Evolutionary conservation across 1,284 basidiomycete genomes (phyloP), one percentile per base, ranked within the genome.

Genomic region (Heterobasidion occidentale): DNA sequence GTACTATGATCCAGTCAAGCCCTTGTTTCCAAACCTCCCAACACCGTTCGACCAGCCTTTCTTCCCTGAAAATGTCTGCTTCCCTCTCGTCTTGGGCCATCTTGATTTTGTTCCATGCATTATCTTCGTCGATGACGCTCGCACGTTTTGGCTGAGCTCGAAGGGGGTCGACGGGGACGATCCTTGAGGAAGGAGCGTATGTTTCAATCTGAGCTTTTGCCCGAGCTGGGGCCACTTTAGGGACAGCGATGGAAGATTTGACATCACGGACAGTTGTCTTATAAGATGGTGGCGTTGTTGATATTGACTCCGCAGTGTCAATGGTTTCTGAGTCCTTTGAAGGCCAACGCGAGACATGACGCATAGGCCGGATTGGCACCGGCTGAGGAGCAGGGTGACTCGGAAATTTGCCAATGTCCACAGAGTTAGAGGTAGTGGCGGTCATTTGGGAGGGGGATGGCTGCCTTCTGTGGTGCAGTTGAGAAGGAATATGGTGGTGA

Each of bases 21-120:
- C 82, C 81, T 62, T 83, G 77, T 55, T 73, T 76, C 89, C 89
- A 92, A 53, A 84, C 77, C 49, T 83, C 77, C 79, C 82, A 88
- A 63, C 80, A 90, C 15, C 80, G 79, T 63, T 84, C 81, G 27
- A 88, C 55, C 55, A 90, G 70, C 53, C 74, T 76, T 54, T 84
- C 80, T 38, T 80, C 72, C 53, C 84, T 74, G 67, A 85, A 90
- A 55, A 74, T 72, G 65, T 84, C 86, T n/a, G 90, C 89, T 45
- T 81, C 79, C 62, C 79, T 74, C 64, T 90, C 83, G 62, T 89
- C 83, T 59, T 81, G 78, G 50, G 78, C 76, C 74, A 85, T 80
- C 64, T 77, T 77, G 48, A 90, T 83, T 59, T 84, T 86, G 60
- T 82, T 82, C 86, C 88, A 92, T 0, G 86, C 84, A 58, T 88